Conservation (phyloP, 2,329 filamentous ascomycete species). For the Ophiostoma populinum region DNA sequence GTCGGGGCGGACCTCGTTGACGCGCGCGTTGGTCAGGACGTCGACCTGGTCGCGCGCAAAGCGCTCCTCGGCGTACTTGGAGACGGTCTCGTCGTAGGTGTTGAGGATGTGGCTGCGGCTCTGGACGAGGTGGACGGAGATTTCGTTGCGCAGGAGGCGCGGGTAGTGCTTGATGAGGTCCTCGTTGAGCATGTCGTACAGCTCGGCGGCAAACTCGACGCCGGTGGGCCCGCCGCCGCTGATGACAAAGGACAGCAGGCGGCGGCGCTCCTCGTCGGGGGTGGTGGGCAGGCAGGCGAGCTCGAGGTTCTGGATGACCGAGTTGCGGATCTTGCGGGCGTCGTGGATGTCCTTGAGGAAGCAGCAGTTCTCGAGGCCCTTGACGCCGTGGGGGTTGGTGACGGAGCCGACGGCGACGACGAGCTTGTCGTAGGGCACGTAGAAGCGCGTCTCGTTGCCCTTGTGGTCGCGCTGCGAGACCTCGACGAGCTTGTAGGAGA, state of each 20-base stretch:
- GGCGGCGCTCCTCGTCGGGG: constrained; percentile 66
- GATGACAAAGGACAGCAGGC: constrained; percentile 87
- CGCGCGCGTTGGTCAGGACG: constrained; percentile 80
- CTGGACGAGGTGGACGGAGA: constrained; percentile 94
- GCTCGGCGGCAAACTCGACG: constrained; percentile 91
- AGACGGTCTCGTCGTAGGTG: constrained; percentile 91
- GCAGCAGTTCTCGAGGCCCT: constrained; percentile 81
- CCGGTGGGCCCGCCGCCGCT: constrained; percentile 91
- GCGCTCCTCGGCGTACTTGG: constrained; percentile 75
- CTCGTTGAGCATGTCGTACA: constrained; percentile 93
- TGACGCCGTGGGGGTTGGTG: constrained; percentile 90
- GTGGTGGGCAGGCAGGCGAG: constrained; percentile 86
- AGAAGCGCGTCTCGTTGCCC: constrained; percentile 68
- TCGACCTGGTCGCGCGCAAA: constrained; percentile 86
- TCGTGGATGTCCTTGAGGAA: constrained; percentile 94
- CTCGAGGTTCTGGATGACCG: constrained; percentile 79
- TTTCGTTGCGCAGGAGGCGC: constrained; percentile 82
- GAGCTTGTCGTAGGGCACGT: constrained; percentile 93
- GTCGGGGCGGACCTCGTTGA: constrained; percentile 72
- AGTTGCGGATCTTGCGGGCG: constrained; percentile 74
- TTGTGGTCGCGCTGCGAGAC: constrained; percentile 53
- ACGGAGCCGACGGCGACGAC: constrained; percentile 82
- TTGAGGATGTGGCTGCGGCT: constrained; percentile 90
- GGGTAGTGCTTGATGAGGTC: constrained; percentile 75
- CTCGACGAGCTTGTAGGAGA: constrained; percentile 80